These are phyloP conservation scores for Ilyonectria mors-panacis DNA, from an alignment of 2,329 filamentous ascomycete genomes.

Conservation along the genomic window DNA sequence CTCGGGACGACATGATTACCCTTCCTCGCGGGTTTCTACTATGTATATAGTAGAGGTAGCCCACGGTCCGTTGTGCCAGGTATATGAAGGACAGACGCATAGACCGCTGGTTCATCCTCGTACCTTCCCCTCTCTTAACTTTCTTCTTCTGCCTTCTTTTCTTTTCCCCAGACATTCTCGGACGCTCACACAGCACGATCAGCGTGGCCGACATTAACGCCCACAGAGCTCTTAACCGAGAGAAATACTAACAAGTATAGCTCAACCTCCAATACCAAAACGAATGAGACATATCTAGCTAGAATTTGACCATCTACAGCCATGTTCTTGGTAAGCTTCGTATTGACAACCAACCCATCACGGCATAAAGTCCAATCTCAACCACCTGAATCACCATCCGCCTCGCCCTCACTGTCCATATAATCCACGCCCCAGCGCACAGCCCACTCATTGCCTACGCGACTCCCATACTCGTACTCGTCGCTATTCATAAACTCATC, in stretches of 20 bases:
- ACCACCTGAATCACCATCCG: too few relatives aligned
- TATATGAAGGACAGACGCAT: conserved; percentile 13
- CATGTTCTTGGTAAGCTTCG: too few relatives aligned
- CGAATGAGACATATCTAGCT: not conserved
- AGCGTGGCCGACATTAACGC: not conserved
- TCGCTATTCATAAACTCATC: too few relatives aligned
- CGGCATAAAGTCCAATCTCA: too few relatives aligned
- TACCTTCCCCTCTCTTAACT: not conserved
- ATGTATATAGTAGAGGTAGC: not conserved
- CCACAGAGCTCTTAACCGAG: not conserved
- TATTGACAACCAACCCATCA: too few relatives aligned
- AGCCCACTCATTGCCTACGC: too few relatives aligned
- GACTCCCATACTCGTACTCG: too few relatives aligned
- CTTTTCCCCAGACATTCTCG: not conserved
- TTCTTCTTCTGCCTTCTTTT: conserved; percentile 2
- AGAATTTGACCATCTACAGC: too few relatives aligned
- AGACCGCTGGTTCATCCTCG: conserved; percentile 7
- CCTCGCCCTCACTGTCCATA: too few relatives aligned
- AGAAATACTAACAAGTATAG: not conserved
- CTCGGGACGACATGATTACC: not conserved
- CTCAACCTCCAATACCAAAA: not conserved
- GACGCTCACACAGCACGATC: not conserved
- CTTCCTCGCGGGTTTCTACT: not conserved
- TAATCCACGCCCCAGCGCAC: too few relatives aligned
- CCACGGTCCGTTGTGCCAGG: not conserved